Base-by-base conservation (phyloP, 257 asterid genomes). In the Ligustrum vulgare region DNA sequence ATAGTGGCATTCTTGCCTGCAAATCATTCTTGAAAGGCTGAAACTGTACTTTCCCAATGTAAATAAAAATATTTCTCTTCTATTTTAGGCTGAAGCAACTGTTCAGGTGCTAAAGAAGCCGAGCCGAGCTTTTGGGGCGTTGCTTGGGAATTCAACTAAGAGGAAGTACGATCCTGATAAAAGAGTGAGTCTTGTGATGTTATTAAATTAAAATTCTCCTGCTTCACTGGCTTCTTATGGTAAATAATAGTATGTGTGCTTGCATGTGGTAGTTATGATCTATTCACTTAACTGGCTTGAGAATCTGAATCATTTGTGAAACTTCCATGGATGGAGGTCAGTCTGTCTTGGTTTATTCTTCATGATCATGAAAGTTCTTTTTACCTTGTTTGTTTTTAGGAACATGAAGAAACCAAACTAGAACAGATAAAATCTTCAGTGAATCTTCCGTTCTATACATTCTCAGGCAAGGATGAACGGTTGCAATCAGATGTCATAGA, bases 21-120 rank as follows among this genome's bases (percentile, higher is more conserved):
- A 13, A 28, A 28, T 43, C 51, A 43, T 43, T 43, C 51, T 43
- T 43, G 51, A 56, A 58, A 23, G 69, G 23, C 60, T 9, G 31
- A 36, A 13, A 76, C n/a, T 36, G 12, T 36, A 34, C 23, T 54
- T 67, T 67, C 10, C 15, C 6, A 32, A 6, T 72, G 5, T 65
- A 49, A 41, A 7, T 36, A 20, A 70, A 32, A 47, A 22, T 15
- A 67, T 70, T 75, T 49, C 75, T 72, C 74, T 36, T 8, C 68
- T 73, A 32, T 75, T 70, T 73, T 65, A 90, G 96, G 85, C 78
- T 76, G 90, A 87, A 84, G 97, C 86, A 70, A 87, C 90, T 47
- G 91, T 91, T 83, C 93, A 88, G 86, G 81, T 81, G 74, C 75
- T 86, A 56, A 89, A 89, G 90, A 95, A 93, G 84, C 98, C 98